Conservation (phyloP, 2,329 filamentous ascomycete genomes). For the Aureobasidium zeae region DNA sequence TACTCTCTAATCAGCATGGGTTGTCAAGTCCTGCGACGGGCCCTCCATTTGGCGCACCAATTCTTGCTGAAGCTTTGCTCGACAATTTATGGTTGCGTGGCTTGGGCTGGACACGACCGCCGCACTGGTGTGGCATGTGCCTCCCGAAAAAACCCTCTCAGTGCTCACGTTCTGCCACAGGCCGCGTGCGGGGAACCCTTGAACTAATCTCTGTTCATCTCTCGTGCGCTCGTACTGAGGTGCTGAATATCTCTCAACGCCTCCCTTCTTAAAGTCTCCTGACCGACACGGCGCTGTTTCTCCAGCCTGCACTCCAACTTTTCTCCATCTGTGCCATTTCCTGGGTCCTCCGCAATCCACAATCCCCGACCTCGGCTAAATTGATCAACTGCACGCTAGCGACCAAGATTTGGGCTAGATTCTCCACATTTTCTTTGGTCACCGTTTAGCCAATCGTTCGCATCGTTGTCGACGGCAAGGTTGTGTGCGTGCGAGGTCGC, state of each 20-base stretch:
- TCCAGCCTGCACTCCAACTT: constrained; percentile 13
- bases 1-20: too few relatives aligned
- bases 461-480: constrained; percentile 12
- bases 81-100: constrained; percentile 10
- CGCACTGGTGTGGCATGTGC: constrained; percentile 2
- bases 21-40: too few relatives aligned
- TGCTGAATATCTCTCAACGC: neutral
- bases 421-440: constrained; percentile 11
- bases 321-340: constrained; percentile 3
- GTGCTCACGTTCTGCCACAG: neutral
- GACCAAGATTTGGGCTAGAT: constrained; percentile 7
- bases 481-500: constrained; percentile 10
- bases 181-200: constrained; percentile 3
- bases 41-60: too few relatives aligned
- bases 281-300: constrained; percentile 7
- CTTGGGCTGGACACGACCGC: constrained; percentile 10
- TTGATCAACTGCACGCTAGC: neutral
- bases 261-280: neutral
- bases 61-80: constrained; percentile 7
- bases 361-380: constrained; percentile 11
- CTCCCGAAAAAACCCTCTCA: too few relatives aligned
- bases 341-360: constrained; percentile 2
- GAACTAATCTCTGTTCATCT: neutral
- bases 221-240: neutral
- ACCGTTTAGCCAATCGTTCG: constrained; percentile 12